Percentiles rank a stretch among this genome's conserved stretches.
Evolutionary conservation across 1,284 basidiomycete genomes (phyloP).

Genomic region (Sphagnurus paluster): DNA sequence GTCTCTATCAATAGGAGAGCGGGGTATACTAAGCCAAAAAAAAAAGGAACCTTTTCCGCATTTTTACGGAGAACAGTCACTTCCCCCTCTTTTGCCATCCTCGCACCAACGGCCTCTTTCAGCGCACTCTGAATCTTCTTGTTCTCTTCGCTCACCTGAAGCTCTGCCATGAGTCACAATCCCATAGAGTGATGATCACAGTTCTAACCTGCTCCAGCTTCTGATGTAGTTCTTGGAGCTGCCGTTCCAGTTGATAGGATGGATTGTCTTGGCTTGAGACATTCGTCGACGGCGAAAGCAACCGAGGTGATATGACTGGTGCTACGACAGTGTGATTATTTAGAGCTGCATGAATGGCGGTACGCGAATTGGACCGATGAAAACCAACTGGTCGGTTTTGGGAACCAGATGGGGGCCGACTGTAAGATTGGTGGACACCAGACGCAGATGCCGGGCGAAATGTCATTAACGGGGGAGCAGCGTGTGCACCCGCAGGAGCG

Average conservation of each 20-base stretch:
- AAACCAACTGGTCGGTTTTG: slow-evolving; percentile 3
- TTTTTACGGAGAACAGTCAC: slow-evolving; percentile 56
- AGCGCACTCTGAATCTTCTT: slow-evolving; percentile 42
- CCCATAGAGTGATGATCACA: neutral
- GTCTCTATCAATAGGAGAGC: slow-evolving; percentile 2
- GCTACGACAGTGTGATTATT: neutral
- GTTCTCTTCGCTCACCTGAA: slow-evolving; percentile 53
- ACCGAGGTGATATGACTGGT: neutral
- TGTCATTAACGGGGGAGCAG: neutral
- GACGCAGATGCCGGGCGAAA: slow-evolving; percentile 2
- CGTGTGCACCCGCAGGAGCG: neutral
- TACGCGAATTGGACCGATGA: slow-evolving; percentile 2
- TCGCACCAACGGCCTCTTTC: slow-evolving; percentile 47
- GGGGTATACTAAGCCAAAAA: neutral
- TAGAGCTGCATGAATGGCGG: neutral
- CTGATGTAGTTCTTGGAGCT: slow-evolving; percentile 36
- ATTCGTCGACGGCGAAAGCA: neutral
- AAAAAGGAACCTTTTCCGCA: slow-evolving; percentile 51
- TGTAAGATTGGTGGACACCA: slow-evolving; percentile 5
- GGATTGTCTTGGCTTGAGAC: neutral
- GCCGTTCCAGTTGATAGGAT: slow-evolving; percentile 10
- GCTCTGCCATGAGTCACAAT: neutral
- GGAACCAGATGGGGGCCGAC: slow-evolving; percentile 4
- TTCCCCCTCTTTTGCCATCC: slow-evolving; percentile 60
- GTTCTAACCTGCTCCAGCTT: slow-evolving; percentile 47